These are phyloP conservation scores for Hyaloperonospora brassicae DNA, from an alignment of 352 stramenopile genomes.

Conservation along the genomic window DNA sequence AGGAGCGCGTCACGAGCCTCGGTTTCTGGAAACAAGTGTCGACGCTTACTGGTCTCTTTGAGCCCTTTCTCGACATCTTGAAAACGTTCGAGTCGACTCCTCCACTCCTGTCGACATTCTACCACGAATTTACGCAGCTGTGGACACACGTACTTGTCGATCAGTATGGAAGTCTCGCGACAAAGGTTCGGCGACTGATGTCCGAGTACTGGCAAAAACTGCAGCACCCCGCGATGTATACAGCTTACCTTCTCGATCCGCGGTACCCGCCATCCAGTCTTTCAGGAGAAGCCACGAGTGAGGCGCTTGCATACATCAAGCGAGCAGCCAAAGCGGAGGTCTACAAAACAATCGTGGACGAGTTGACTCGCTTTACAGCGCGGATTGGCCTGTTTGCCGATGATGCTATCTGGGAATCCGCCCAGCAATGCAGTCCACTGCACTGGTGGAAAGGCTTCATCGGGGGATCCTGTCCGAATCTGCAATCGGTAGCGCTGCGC, in stretches of 20 bases:
- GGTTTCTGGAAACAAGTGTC: slow-evolving; percentile 51
- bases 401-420: slow-evolving; percentile 67
- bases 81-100: slow-evolving; percentile 58
- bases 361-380: slow-evolving; percentile 62
- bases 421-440: slow-evolving; percentile 59
- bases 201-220: slow-evolving; percentile 49
- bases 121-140: slow-evolving; percentile 60
- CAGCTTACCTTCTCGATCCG: slow-evolving; percentile 69
- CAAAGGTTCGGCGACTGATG: slow-evolving; percentile 51
- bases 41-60: slow-evolving; percentile 44
- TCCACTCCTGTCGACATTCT: slow-evolving; percentile 60
- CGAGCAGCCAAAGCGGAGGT: slow-evolving; percentile 28
- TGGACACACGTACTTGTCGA: slow-evolving; percentile 61
- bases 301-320: slow-evolving; percentile 59
- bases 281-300: slow-evolving; percentile 43
- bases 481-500: slow-evolving; percentile 53
- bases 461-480: slow-evolving; percentile 54
- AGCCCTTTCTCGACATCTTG: slow-evolving; percentile 63
- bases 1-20: slow-evolving; percentile 40
- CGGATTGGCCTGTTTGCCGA: slow-evolving; percentile 57
- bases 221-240: slow-evolving; percentile 66
- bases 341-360: slow-evolving; percentile 47
- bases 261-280: slow-evolving; percentile 49
- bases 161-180: slow-evolving; percentile 39
- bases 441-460: slow-evolving; percentile 82